A percentile compares a stretch with the other conserved stretches of the same genome.
phyloP scores from a whole-genome alignment of 1,139 yeast genomes.

The Kodamaea alishanica region DNA sequence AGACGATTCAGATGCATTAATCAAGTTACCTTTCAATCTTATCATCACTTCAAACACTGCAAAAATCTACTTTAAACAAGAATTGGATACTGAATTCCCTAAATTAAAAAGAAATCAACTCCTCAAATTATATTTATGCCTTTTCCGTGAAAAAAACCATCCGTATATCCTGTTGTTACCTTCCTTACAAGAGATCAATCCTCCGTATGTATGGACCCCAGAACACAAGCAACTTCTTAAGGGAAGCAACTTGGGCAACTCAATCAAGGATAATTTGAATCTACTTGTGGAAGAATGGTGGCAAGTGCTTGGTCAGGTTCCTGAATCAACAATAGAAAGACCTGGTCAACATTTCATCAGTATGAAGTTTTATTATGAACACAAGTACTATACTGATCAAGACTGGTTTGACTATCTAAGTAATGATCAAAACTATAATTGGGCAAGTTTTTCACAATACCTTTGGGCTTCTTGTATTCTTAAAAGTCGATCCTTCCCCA shows the following conservation, averaged over 20 bases:
- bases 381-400: slow-evolving; percentile 40
- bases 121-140: slow-evolving; percentile 46
- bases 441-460: slow-evolving; percentile 66
- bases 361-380: slow-evolving; percentile 47
- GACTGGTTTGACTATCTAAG: slow-evolving; percentile 31
- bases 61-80: slow-evolving; percentile 29
- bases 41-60: slow-evolving; percentile 46
- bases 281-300: slow-evolving; percentile 52
- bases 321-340: slow-evolving; percentile 25
- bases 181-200: slow-evolving; percentile 37
- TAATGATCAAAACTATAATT: slow-evolving; percentile 30
- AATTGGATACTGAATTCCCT: slow-evolving; percentile 11
- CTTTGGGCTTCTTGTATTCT: slow-evolving; percentile 73
- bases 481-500: slow-evolving; percentile 77
- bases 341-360: slow-evolving; percentile 39
- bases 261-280: slow-evolving; percentile 33
- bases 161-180: slow-evolving; percentile 67
- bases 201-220: slow-evolving; percentile 64
- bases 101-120: slow-evolving; percentile 39
- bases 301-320: slow-evolving; percentile 33
- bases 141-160: slow-evolving; percentile 23
- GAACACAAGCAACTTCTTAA: slow-evolving; percentile 48
- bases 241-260: slow-evolving; percentile 60
- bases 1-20: slow-evolving; percentile 14
- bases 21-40: slow-evolving; percentile 36